Evolutionary conservation across 208 protist species (phyloP).

Genomic region (Trypanosoma conorhini): DNA sequence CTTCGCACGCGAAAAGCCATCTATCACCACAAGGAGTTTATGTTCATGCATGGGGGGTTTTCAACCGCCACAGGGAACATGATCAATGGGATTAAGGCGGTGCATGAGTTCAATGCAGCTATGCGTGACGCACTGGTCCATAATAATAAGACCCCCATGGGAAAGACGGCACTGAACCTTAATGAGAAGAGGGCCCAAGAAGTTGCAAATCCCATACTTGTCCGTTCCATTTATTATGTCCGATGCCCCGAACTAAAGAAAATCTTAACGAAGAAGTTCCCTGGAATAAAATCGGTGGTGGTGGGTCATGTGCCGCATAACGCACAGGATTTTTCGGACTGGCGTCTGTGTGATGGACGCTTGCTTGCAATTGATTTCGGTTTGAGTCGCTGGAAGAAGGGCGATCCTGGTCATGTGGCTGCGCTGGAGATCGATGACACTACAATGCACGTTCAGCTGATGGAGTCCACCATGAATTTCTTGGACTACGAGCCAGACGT

Average conservation of each 20-base stretch:
- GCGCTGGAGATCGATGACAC: constrained; percentile 82
- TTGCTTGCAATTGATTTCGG: constrained; percentile 91
- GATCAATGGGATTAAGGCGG: constrained; percentile 69
- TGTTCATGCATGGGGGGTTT: constrained; percentile 93
- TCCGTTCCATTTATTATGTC: constrained; percentile 81
- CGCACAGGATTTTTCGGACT: constrained; percentile 74
- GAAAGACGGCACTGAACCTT: constrained; percentile 56
- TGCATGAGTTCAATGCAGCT: constrained; percentile 80
- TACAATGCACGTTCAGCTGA: constrained; percentile 71
- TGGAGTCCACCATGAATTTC: constrained; percentile 57
- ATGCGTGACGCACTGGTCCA: constrained; percentile 64
- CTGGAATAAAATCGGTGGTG: constrained; percentile 78
- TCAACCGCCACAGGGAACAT: constrained; percentile 69
- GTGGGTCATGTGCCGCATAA: constrained; percentile 90
- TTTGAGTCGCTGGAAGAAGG: constrained; percentile 89
- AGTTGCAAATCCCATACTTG: constrained; percentile 85
- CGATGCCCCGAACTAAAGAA: constrained; percentile 71
- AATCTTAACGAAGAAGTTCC: constrained; percentile 75
- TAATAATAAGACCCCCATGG: constrained; percentile 63
- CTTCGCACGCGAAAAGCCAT: constrained; percentile 77
- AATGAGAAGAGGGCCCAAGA: constrained; percentile 61
- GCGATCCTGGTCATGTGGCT: constrained; percentile 81
- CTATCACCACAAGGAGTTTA: constrained; percentile 76
- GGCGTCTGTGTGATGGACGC: constrained; percentile 67
- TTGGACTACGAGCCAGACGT: constrained; percentile 21